Conservation (phyloP, 495 filamentous ascomycete species). For the Penicillium subrubescens region DNA sequence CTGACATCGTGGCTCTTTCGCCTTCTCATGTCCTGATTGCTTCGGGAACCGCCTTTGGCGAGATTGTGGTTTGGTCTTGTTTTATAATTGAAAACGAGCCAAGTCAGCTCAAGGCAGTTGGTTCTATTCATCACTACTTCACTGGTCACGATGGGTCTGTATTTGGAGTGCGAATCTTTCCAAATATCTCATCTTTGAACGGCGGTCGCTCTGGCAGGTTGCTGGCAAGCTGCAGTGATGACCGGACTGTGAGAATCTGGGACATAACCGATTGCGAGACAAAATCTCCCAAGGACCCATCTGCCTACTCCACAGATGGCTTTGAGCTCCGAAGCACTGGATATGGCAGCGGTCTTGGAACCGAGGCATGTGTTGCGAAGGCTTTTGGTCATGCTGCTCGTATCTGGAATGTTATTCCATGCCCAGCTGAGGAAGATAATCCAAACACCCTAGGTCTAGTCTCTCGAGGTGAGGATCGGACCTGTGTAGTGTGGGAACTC, state of each 20-base stretch:
- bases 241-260: slow-evolving; percentile 89
- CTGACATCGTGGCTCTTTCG: slow-evolving; percentile 65
- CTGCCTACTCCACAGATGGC: slow-evolving; percentile 47
- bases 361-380: slow-evolving; percentile 56
- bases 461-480: slow-evolving; percentile 81
- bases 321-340: slow-evolving; percentile 48
- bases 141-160: slow-evolving; percentile 92
- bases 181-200: slow-evolving; percentile 45
- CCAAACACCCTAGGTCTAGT: slow-evolving; percentile 49
- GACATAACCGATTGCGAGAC: slow-evolving; percentile 62
- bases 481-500: slow-evolving; percentile 69
- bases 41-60: slow-evolving; percentile 90
- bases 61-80: slow-evolving; percentile 88
- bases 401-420: slow-evolving; percentile 83
- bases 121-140: slow-evolving; percentile 68
- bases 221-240: slow-evolving; percentile 92
- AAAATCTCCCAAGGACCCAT: slow-evolving; percentile 32
- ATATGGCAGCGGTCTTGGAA: slow-evolving; percentile 35
- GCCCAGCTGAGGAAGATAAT: slow-evolving; percentile 29
- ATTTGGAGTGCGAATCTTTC: slow-evolving; percentile 82
- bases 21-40: slow-evolving; percentile 67
- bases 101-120: slow-evolving; percentile 18
- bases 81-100: slow-evolving; percentile 27
- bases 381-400: slow-evolving; percentile 85
- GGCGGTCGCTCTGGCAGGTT: slow-evolving; percentile 50